phyloP scores from a whole-genome alignment of 805 yeast species.

The Candida parachauliodes region DNA sequence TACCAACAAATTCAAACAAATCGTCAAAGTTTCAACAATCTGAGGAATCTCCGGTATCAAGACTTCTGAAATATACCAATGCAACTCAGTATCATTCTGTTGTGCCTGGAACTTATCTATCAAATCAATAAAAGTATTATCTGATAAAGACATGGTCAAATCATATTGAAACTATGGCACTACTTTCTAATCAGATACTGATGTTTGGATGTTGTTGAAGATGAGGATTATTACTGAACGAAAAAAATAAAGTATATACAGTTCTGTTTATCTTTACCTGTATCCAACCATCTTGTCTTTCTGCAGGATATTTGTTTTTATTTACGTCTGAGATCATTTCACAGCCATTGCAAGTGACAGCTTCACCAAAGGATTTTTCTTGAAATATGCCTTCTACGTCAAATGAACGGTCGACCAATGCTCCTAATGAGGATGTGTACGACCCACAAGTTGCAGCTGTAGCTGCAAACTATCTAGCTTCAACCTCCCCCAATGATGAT shows the following conservation, averaged over 20 bases:
- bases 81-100: conserved; percentile 22
- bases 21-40: conserved; percentile 34
- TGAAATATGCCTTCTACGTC: conserved; percentile 22
- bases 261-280: background rate
- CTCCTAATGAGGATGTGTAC: conserved; percentile 10
- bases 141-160: too few species aligned
- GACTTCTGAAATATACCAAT: conserved; percentile 25
- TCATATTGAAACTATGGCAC: too few species aligned
- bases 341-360: conserved; percentile 7
- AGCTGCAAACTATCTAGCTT: conserved; percentile 16
- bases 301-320: conserved; percentile 25
- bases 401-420: conserved; percentile 24
- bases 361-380: conserved; percentile 4
- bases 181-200: too few species aligned
- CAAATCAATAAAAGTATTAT: too few species aligned
- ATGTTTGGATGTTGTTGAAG: background rate
- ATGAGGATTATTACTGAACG: too few species aligned
- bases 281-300: background rate
- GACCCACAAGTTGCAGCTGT: conserved; percentile 14
- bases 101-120: conserved; percentile 5
- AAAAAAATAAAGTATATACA: background rate
- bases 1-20: conserved; percentile 33
- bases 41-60: conserved; percentile 29
- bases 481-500: conserved; percentile 1
- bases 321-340: conserved; percentile 6